Percentiles rank a stretch among this genome's conserved stretches.
These are phyloP conservation scores for Blattamonas nauphoetae DNA, from an alignment of 78 protist genomes.

Conservation along the genomic window DNA sequence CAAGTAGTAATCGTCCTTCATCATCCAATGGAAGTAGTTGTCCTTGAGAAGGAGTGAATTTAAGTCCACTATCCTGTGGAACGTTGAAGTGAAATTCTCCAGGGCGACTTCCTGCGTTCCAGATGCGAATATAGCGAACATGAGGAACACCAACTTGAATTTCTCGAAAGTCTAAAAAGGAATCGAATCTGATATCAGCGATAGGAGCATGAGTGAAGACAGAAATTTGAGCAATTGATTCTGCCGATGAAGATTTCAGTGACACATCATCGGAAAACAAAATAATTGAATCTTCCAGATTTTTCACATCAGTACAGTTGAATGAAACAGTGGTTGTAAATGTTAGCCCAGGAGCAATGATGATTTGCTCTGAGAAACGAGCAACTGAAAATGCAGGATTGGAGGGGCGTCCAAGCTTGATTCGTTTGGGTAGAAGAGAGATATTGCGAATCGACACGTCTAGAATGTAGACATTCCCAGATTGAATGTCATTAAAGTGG, in stretches of 20 bases:
- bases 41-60: background rate
- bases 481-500: background rate
- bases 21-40: background rate
- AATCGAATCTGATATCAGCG: background rate
- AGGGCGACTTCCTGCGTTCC: background rate
- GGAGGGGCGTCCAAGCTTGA: background rate
- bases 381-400: background rate
- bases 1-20: background rate
- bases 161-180: background rate
- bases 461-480: background rate
- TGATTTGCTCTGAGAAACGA: background rate
- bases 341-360: background rate
- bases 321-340: background rate
- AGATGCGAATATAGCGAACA: background rate
- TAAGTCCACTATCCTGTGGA: background rate
- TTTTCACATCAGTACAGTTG: background rate
- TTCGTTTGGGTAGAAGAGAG: background rate
- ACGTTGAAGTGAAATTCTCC: background rate
- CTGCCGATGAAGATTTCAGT: background rate
- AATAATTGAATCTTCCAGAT: background rate
- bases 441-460: background rate
- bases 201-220: background rate
- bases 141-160: background rate
- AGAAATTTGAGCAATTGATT: background rate
- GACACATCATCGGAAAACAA: background rate